These are phyloP conservation scores for Suhomyces taliae DNA, from an alignment of 1,139 yeast genomes.

Conservation along the genomic window DNA sequence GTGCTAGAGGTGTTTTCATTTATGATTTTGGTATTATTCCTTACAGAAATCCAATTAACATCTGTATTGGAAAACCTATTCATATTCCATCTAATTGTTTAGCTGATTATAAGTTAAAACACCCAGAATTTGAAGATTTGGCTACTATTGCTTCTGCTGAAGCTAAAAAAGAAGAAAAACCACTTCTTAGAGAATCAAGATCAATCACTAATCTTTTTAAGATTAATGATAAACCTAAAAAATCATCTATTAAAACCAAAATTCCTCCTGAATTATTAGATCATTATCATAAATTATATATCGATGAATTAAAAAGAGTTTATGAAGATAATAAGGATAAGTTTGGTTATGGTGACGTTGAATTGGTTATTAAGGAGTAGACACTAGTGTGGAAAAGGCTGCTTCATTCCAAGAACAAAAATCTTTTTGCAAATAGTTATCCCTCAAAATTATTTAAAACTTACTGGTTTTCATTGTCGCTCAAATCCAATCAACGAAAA, in stretches of 20 bases:
- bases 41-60: constrained; percentile 73
- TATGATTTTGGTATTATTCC: constrained; percentile 92
- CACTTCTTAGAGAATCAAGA: constrained; percentile 10
- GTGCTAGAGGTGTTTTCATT: constrained; percentile 90
- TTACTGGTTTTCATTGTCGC: too few species aligned
- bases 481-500: too few species aligned
- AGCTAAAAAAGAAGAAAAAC: constrained; percentile 2
- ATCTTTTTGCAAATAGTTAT: too few species aligned
- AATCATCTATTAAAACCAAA: constrained; percentile 23
- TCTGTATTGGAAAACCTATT: constrained; percentile 83
- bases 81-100: constrained; percentile 54
- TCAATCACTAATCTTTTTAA: constrained; percentile 29
- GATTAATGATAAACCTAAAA: constrained; percentile 15
- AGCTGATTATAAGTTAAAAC: constrained; percentile 29
- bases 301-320: constrained; percentile 62
- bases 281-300: constrained; percentile 70
- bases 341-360: constrained; percentile 53
- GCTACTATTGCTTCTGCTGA: constrained; percentile 5
- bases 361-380: constrained; percentile 48
- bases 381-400: too few species aligned
- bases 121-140: constrained; percentile 26
- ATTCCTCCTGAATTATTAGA: constrained; percentile 53
- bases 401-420: too few species aligned
- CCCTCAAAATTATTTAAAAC: too few species aligned
- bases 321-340: constrained; percentile 69